Evolutionary conservation across 2,329 filamentous ascomycete species (phyloP).

Genomic region (Byssoonygena ceratinophila): DNA sequence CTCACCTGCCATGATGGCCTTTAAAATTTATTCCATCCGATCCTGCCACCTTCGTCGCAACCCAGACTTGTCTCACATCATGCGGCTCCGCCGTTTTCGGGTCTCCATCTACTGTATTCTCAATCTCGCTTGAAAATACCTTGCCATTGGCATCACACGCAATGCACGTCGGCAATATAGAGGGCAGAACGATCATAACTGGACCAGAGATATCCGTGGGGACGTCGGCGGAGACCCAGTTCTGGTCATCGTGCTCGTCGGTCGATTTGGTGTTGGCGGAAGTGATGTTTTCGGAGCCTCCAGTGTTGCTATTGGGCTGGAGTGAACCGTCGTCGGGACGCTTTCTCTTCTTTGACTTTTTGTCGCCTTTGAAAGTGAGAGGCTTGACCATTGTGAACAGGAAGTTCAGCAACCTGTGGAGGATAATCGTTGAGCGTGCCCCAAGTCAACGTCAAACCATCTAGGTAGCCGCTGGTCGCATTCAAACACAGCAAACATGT

Average conservation of each 20-base stretch:
- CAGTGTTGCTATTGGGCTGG: slow-evolving; percentile 10
- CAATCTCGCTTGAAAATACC: slow-evolving; percentile 69
- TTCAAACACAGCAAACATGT: slow-evolving; percentile 3
- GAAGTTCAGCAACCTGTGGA: not conserved
- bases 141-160: slow-evolving; percentile 79
- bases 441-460: too few species aligned
- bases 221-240: slow-evolving; percentile 78
- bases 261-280: slow-evolving; percentile 28
- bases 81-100: slow-evolving; percentile 82
- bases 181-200: slow-evolving; percentile 69
- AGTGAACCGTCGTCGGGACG: slow-evolving; percentile 42
- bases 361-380: slow-evolving; percentile 93
- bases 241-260: slow-evolving; percentile 56
- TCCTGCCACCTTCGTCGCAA: slow-evolving; percentile 72
- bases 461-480: too few species aligned
- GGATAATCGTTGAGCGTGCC: too few species aligned
- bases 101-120: slow-evolving; percentile 80
- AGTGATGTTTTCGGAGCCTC: not conserved
- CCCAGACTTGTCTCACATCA: slow-evolving; percentile 91
- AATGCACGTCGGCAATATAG: slow-evolving; percentile 60
- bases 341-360: slow-evolving; percentile 87
- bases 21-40: slow-evolving; percentile 78
- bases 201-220: slow-evolving; percentile 68
- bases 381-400: slow-evolving; percentile 54
- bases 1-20: slow-evolving; percentile 71